phyloP scores from a whole-genome alignment of 2,329 filamentous ascomycete species.

The Graphilbum sp. region DNA sequence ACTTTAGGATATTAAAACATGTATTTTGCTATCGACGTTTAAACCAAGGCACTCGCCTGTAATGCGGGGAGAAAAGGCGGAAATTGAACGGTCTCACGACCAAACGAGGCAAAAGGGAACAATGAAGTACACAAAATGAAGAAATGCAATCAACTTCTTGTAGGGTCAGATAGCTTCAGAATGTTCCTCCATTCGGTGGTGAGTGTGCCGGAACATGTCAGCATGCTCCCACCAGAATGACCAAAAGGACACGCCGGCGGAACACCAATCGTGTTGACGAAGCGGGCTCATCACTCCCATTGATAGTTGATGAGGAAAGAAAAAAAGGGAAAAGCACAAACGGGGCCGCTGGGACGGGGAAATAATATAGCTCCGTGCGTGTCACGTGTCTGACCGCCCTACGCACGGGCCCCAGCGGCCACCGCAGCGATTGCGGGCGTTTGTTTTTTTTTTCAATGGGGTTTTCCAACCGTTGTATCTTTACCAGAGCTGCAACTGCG shows the following conservation, averaged over 20 bases:
- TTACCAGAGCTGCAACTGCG: no score
- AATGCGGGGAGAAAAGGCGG: no score
- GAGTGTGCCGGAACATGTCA: constrained; percentile 48
- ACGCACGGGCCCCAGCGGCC: no score
- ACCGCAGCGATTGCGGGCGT: no score
- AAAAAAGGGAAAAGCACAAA: constrained; percentile 16
- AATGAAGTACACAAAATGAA: no score
- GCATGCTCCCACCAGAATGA: constrained; percentile 34
- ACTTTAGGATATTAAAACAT: no score
- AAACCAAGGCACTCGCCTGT: not conserved
- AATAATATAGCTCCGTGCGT: not conserved
- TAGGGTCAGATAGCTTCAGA: constrained; percentile 50
- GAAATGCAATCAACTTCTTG: constrained; percentile 17
- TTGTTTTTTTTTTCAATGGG: no score
- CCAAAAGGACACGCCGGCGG: constrained; percentile 14
- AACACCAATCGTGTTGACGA: constrained; percentile 35
- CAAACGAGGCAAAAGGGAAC: no score
- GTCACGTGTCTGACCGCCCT: no score
- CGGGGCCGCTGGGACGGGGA: constrained; percentile 1
- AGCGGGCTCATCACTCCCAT: constrained; percentile 62
- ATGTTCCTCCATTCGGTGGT: constrained; percentile 46
- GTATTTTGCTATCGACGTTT: no score
- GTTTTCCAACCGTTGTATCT: no score
- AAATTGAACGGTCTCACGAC: no score
- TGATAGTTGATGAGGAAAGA: constrained; percentile 54